Evolutionary conservation across 176 grass and related monocot species (phyloP), one percentile per base, ranked within the genome.

Genomic region (Aegilops sharonensis): DNA sequence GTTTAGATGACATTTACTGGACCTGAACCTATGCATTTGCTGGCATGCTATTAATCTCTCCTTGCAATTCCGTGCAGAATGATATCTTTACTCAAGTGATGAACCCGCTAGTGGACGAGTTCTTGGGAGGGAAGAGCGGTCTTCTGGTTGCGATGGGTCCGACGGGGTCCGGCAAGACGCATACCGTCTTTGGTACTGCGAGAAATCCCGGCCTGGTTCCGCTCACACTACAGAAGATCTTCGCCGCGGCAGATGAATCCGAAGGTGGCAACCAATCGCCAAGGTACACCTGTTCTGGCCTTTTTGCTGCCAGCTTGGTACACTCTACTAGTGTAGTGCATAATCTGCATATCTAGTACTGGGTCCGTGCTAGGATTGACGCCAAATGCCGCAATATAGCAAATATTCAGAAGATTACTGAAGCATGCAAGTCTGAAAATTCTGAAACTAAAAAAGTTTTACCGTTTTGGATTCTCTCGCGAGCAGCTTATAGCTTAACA

Each of bases 111-210:
- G 78, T 98, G 81, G 83, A 88, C n/a, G 95, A 90, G 30, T 98
- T 98, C 42, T n/a, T 95, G 71, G 84, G 85, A 40, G 91, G 91
- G 86, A 98, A 93, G 83, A 93, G 83, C 29, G 79, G 85, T 59
- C 93, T 98, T 65, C 77, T 98, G 11, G 87, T 92, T 64, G 91
- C 93, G 32, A 89, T 95, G 93, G 93, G 95, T 4, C 95, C 93
- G 6, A 92, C 95, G 20, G 93, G 93, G 43, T 98, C 95, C 9
- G 93, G 95, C 68, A 98, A 98, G 83, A 98, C 95, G 21, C 91
- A 95, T 36, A 98, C 95, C 6, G 84, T 98, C 86, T 98, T 92
- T 64, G 95, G 95, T 27, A 85, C 77, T 60, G 37, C 89, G 8
- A 92, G 87, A 70, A 85, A 93, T 23, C 95, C 93, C 0, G 95